These are phyloP conservation scores for Podospora bellae-mahoneyi DNA, from an alignment of 495 filamentous ascomycete species.

Conservation along the genomic window DNA sequence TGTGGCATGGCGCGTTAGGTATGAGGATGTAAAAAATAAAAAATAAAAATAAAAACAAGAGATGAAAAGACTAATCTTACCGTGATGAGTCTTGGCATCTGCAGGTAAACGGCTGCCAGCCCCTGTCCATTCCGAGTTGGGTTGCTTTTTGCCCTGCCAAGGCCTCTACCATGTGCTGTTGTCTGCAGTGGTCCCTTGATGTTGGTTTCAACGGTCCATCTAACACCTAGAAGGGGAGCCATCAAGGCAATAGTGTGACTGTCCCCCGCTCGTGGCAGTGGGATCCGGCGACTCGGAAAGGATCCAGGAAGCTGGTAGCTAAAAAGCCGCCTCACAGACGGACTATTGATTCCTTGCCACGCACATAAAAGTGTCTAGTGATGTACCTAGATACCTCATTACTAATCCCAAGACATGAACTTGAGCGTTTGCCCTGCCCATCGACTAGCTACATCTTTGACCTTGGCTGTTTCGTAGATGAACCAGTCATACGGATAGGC, in stretches of 20 bases:
- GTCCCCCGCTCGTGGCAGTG: not conserved
- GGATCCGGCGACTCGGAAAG: not conserved
- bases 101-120: not conserved
- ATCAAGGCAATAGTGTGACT: not conserved
- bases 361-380: not conserved
- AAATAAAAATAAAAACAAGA: too few species aligned
- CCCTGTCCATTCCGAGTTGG: not conserved
- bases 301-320: not conserved
- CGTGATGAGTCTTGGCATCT: not conserved
- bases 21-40: too few species aligned
- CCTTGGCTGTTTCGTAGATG: constrained; percentile 1
- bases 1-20: not conserved
- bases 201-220: not conserved
- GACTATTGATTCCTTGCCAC: not conserved
- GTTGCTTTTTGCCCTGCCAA: not conserved
- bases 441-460: constrained; percentile 1
- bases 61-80: not conserved
- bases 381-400: not conserved
- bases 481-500: constrained; percentile 21
- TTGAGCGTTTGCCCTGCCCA: constrained; percentile 15
- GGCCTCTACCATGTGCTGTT: not conserved
- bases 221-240: not conserved
- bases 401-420: constrained; percentile 12
- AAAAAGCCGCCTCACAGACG: not conserved
- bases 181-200: not conserved